A percentile compares a stretch with the other conserved stretches of the same genome.
These are phyloP conservation scores for Akanthomyces muscarius DNA, from an alignment of 2,329 filamentous ascomycete genomes.

Conservation along the genomic window DNA sequence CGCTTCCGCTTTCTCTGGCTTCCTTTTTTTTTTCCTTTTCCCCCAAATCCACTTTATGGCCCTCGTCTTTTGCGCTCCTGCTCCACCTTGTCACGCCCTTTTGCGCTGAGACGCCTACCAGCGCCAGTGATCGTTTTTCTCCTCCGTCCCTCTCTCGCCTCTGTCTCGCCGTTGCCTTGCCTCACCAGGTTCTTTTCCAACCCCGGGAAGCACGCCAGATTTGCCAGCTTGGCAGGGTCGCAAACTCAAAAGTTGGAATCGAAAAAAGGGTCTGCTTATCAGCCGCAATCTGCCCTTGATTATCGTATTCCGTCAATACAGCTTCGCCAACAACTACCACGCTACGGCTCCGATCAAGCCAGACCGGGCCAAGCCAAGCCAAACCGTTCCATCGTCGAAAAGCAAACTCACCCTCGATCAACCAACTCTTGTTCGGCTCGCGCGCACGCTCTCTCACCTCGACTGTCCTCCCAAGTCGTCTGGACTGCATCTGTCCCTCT, in stretches of 20 bases:
- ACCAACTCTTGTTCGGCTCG: neutral
- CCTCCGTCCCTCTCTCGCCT: neutral
- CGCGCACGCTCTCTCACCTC: neutral
- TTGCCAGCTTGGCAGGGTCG: neutral
- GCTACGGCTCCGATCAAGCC: neutral
- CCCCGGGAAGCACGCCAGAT: slow-evolving; percentile 4
- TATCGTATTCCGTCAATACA: neutral
- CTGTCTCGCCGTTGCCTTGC: neutral
- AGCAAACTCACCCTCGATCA: slow-evolving; percentile 3
- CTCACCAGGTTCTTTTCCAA: neutral
- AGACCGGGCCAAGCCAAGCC: neutral
- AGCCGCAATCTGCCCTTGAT: neutral
- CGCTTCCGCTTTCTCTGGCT: neutral
- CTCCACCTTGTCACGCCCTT: slow-evolving; percentile 12
- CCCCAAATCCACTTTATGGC: slow-evolving; percentile 11
- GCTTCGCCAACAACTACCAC: neutral
- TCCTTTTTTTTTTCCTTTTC: neutral
- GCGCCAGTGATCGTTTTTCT: neutral
- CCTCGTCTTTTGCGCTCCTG: slow-evolving; percentile 1
- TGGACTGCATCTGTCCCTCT: neutral
- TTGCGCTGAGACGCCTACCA: slow-evolving; percentile 12
- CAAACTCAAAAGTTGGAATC: neutral
- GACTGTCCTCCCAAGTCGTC: neutral
- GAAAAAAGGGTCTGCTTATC: neutral
- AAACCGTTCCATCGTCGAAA: neutral